These are phyloP conservation scores for Hemileia vastatrix DNA, from an alignment of 1,284 basidiomycete species.

Conservation along the genomic window DNA sequence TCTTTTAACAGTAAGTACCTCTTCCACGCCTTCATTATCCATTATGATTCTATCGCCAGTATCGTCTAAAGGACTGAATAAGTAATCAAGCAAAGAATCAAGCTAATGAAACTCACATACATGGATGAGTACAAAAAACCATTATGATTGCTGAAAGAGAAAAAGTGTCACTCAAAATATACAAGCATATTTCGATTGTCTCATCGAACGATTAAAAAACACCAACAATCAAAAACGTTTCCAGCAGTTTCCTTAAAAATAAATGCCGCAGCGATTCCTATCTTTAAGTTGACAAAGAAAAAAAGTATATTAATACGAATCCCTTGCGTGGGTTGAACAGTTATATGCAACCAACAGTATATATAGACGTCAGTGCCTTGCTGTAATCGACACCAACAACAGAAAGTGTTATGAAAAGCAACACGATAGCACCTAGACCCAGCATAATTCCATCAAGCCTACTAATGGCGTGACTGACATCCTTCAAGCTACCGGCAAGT, in stretches of 20 bases:
- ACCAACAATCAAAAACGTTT: constrained; percentile 51
- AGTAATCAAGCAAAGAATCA: constrained; percentile 29
- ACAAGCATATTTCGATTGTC: no score
- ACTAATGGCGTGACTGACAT: constrained; percentile 57
- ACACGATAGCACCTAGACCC: constrained; percentile 54
- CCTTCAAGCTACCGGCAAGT: constrained; percentile 39
- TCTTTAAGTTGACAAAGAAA: constrained; percentile 25
- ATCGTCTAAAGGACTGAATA: constrained; percentile 56
- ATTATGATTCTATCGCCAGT: constrained; percentile 67
- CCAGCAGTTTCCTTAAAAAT: constrained; percentile 63
- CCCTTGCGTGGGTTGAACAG: constrained; percentile 2
- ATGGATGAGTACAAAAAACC: constrained; percentile 61
- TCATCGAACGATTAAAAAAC: no score
- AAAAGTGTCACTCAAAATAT: no score
- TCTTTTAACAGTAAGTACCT: constrained; percentile 63
- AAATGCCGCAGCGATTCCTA: constrained; percentile 61
- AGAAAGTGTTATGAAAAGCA: constrained; percentile 63
- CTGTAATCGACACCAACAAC: constrained; percentile 59
- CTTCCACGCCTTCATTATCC: constrained; percentile 52
- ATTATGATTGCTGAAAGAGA: constrained; percentile 60
- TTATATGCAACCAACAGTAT: constrained; percentile 45
- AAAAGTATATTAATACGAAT: no score
- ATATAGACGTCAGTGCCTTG: constrained; percentile 57
- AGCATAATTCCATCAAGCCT: constrained; percentile 57
- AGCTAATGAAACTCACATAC: constrained; percentile 40